Conservation (phyloP, 441 rosid species). For the Omphalea diandra region DNA sequence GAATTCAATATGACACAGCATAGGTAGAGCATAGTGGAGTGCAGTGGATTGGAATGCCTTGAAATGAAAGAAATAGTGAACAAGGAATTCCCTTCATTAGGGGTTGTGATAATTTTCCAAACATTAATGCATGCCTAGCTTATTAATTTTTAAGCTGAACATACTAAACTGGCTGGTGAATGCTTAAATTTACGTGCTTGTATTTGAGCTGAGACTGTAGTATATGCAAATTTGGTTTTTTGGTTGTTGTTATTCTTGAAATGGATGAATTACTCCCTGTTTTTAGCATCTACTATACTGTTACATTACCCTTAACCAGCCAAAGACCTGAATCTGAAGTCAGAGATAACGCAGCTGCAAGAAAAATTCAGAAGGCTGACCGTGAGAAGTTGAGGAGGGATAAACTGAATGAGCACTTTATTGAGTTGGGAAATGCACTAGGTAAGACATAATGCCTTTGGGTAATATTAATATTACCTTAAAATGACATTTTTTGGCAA, state of each 20-base stretch:
- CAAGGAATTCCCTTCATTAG: background rate
- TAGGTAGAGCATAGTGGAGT: background rate
- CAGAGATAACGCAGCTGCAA: conserved; percentile 44
- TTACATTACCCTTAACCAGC: conserved; percentile 28
- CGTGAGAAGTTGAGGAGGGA: conserved; percentile 88
- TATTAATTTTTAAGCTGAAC: too few relatives aligned
- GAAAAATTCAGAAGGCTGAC: conserved; percentile 81
- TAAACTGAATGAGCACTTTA: conserved; percentile 75
- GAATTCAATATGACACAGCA: background rate
- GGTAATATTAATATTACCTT: background rate
- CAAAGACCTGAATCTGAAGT: conserved; percentile 35
- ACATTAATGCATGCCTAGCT: background rate
- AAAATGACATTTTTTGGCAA: background rate
- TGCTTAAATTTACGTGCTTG: background rate
- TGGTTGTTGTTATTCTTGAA: background rate
- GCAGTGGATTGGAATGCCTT: background rate
- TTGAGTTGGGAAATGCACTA: conserved; percentile 64
- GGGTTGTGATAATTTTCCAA: background rate
- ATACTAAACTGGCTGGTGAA: background rate
- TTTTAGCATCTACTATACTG: background rate
- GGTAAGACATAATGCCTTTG: conserved; percentile 42
- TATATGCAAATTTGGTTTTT: background rate
- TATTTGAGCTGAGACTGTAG: too few relatives aligned
- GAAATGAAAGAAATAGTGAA: background rate
- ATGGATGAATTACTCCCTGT: background rate